Evolutionary conservation across 345 rosid genomes (phyloP), one percentile per base, ranked within the genome.

Genomic region (Citrus mangshanensis): DNA sequence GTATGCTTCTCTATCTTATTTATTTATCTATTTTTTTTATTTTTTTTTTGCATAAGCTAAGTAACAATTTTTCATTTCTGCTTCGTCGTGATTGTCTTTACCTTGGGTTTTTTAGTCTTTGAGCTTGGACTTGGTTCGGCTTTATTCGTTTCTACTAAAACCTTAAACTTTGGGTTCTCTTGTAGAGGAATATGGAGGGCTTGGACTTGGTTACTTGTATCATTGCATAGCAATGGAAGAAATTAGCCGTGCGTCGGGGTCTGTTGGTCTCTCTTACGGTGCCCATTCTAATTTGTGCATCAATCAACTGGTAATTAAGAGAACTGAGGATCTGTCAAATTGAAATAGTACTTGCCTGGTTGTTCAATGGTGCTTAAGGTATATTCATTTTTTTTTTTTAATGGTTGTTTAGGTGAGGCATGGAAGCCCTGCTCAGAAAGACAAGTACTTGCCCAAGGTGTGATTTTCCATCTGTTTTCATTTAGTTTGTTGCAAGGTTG

Each of bases 201-300:
- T 95, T 82, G 97, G 98, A 70, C 99, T 95, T 80, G 98, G 98
- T 82, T 95, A 95, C 82, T 84, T 93, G 89, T 95, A 91, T 79
- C 98, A 93, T 73, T 93, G 99, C 78, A 83, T 93, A 82, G 97
- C 97, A 7, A 79, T 95, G 93, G 99, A 95, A 81, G 97, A 93
- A 85, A 84, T 95, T 83, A 93, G 97, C 74, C 91, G 93, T 51
- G 98, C 99, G 35, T 95, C 99, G 0, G 97, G 96, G 24, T 93
- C 98, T 6, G 99, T 93, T 81, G 98, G 86, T 21, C 85, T 95
- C 77, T 93, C 99, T 55, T 95, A 92, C 75, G 98, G 98, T 80
- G 95, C 98, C 34, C 99, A 95, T 84, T 92, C 99, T 77, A 95
- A 95, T 85, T 84, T 95, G 76, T 95, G 99, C 87, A 84, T 95